Evolutionary conservation across 2,329 filamentous ascomycete genomes (phyloP).

Genomic region (Penicillium rolfsii): DNA sequence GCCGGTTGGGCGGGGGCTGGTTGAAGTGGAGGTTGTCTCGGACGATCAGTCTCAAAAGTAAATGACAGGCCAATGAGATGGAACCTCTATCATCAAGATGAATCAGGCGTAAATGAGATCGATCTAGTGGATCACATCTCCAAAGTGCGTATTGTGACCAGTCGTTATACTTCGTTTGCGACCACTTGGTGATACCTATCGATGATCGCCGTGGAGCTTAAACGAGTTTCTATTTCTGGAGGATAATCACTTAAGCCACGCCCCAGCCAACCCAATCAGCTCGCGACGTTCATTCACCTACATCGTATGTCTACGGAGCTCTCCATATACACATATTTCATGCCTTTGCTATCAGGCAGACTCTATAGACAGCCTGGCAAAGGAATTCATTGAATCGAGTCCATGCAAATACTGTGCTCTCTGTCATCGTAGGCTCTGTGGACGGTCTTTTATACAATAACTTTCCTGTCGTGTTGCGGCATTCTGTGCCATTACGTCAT

Average conservation of each 20-base stretch:
- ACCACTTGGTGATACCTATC: background rate
- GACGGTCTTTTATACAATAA: no score
- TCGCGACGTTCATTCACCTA: no score
- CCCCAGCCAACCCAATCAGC: background rate
- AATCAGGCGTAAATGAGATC: background rate
- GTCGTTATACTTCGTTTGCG: background rate
- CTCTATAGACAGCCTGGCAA: no score
- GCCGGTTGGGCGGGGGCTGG: background rate
- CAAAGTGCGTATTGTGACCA: no score
- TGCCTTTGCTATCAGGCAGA: no score
- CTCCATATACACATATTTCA: no score
- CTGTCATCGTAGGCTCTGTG: background rate
- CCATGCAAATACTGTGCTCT: background rate
- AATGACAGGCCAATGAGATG: background rate
- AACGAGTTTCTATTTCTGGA: constrained; percentile 4
- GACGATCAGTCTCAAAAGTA: background rate
- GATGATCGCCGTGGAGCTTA: background rate
- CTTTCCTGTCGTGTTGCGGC: background rate
- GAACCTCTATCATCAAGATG: background rate
- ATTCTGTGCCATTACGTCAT: constrained; percentile 25
- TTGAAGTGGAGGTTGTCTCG: constrained; percentile 1
- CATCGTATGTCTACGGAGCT: no score
- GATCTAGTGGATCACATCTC: background rate
- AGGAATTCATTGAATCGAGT: no score
- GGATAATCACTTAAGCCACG: background rate